These are phyloP conservation scores for Penicillium thymicola DNA, from an alignment of 2,329 filamentous ascomycete genomes.

Conservation along the genomic window DNA sequence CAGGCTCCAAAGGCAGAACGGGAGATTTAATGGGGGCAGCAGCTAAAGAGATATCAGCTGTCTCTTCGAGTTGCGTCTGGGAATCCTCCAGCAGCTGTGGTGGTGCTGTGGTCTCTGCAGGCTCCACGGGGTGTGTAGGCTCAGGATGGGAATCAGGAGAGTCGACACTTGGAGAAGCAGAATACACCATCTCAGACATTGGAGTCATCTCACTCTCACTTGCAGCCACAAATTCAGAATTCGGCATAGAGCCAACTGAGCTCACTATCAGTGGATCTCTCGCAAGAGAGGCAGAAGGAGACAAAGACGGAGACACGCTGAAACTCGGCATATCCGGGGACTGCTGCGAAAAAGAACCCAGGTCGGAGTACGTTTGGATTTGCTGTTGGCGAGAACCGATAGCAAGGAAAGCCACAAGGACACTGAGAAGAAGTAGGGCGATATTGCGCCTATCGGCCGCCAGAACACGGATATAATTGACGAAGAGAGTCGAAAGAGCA, in stretches of 20 bases:
- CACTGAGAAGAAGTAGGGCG: slow-evolving; percentile 21
- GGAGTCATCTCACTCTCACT: not conserved
- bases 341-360: slow-evolving; percentile 16
- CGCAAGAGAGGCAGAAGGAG: not conserved
- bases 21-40: not conserved
- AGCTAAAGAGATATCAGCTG: not conserved
- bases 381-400: slow-evolving; percentile 6
- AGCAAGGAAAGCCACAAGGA: slow-evolving; percentile 15
- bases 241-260: not conserved
- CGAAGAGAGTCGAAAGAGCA: slow-evolving; percentile 50
- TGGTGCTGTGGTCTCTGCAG: not conserved
- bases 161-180: not conserved
- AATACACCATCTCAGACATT: not conserved
- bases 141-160: not conserved
- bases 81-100: not conserved
- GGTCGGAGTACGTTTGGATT: not conserved
- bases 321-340: not conserved
- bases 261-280: not conserved
- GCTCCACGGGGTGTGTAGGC: not conserved
- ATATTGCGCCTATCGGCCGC: slow-evolving; percentile 54
- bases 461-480: slow-evolving; percentile 53
- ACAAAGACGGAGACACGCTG: not conserved
- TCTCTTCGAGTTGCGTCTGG: not conserved
- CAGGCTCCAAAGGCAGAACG: not conserved
- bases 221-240: not conserved